Conservation (phyloP, 1,139 yeast genomes). For the Geotrichum histeridarum region DNA sequence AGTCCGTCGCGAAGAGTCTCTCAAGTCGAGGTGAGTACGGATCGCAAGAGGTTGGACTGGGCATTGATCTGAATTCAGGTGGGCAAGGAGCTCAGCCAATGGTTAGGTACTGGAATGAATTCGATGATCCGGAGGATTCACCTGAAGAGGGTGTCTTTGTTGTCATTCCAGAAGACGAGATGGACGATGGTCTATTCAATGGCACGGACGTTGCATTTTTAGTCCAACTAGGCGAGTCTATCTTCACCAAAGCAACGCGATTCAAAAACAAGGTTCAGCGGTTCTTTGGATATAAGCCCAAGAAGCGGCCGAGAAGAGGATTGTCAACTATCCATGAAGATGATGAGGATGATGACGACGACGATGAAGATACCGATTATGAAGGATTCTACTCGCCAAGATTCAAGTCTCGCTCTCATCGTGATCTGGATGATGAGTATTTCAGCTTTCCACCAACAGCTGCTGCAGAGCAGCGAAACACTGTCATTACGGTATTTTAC, state of each 20-base stretch:
- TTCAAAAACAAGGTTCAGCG: constrained; percentile 27
- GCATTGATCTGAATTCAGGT: constrained; percentile 11
- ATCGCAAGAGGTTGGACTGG: not conserved
- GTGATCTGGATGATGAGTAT: constrained; percentile 8
- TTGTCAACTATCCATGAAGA: constrained; percentile 15
- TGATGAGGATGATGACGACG: constrained; percentile 21
- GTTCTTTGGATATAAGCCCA: constrained; percentile 23
- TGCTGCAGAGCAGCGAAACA: constrained; percentile 40
- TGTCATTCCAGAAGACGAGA: constrained; percentile 34
- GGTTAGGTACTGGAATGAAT: constrained; percentile 65
- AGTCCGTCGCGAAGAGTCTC: not conserved
- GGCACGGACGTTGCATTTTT: constrained; percentile 36
- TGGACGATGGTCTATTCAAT: constrained; percentile 33
- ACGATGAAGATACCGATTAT: constrained; percentile 21
- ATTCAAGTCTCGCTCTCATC: constrained; percentile 21
- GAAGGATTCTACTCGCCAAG: constrained; percentile 27
- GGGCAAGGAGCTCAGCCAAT: constrained; percentile 33
- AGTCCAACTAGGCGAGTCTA: constrained; percentile 29
- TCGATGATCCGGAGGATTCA: constrained; percentile 58
- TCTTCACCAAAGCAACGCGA: constrained; percentile 18
- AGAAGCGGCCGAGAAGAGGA: constrained; percentile 19
- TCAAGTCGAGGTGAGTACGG: constrained; percentile 6
- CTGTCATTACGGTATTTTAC: constrained; percentile 46
- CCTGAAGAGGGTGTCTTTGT: constrained; percentile 37
- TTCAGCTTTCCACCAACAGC: constrained; percentile 2